Base-by-base conservation (phyloP, 2,329 filamentous ascomycete genomes). In the Trichoderma polysporum region DNA sequence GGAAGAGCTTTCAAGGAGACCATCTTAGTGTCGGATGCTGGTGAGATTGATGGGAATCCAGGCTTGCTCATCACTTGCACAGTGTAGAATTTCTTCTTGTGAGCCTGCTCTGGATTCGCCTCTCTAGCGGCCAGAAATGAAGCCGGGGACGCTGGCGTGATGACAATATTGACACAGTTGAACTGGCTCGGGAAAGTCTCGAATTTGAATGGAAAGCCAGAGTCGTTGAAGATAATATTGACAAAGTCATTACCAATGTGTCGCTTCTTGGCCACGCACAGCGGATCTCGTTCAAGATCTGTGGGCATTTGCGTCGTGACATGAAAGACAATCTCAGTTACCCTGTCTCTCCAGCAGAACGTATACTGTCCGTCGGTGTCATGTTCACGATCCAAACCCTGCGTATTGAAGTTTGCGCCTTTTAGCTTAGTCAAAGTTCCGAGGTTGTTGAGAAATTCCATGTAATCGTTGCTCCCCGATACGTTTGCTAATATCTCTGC, bases 181-280 rank as follows among this genome's bases (percentile, higher is more conserved):
- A 99, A 97, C 66, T 94, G 91, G 0, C 93, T 96, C 0, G 93
- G 93, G 73, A 99, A 97, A 0, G 92, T 97, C 76, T 97, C 88
- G 76, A 97, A 97, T 63, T 87, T 86, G 81, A 97, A 98, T 0
- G 91, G 90, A 56, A 90, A 78, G n/a, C 95, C 94, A 2, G 94
- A 97, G 74, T 97, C 93, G 77, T 99, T 99, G 84, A 96, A 99
- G 67, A 99, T 90, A 72, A 99, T 97, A 76, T 97, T 98, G 75
- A 99, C 95, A 77, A 92, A 97, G 78, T 98, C 95, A 75, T 99
- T 99, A 67, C 95, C 95, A 68, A 98, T 95, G 75, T 98, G 96
- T 2, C 89, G 86, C 79, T 99, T 99, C 82, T 99, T 99, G 76
- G 88, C 85, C 69, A 90, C 89, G 74, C 90, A 93, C 69, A 88